Conservation (phyloP, 495 filamentous ascomycete species). For the Rusavskia elegans region DNA sequence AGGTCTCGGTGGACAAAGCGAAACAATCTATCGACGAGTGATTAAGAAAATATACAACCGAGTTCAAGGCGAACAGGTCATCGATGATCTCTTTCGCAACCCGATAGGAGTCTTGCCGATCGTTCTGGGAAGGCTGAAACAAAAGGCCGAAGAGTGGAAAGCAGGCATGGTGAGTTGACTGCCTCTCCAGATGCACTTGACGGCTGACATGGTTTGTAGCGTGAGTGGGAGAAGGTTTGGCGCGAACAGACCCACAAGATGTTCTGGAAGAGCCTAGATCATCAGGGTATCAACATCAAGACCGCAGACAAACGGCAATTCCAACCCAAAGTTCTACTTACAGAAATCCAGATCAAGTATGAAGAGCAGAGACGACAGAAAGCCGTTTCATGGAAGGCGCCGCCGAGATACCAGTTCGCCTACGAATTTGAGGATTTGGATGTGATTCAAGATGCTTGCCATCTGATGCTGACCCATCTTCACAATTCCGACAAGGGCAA, state of each 20-base stretch:
- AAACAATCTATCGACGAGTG: slow-evolving; percentile 88
- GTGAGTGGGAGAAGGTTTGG: slow-evolving; percentile 99
- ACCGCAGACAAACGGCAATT: slow-evolving; percentile 77
- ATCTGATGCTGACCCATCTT: slow-evolving; percentile 61
- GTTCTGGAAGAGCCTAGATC: slow-evolving; percentile 90
- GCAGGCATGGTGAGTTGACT: slow-evolving; percentile 46
- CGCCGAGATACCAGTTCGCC: slow-evolving; percentile 54
- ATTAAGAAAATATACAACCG: slow-evolving; percentile 96
- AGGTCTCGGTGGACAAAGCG: slow-evolving; percentile 82
- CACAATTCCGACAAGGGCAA: slow-evolving; percentile 51
- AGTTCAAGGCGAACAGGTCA: slow-evolving; percentile 66
- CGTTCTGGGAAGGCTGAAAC: slow-evolving; percentile 72
- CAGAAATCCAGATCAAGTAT: slow-evolving; percentile 71
- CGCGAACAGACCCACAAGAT: slow-evolving; percentile 79
- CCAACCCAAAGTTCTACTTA: slow-evolving; percentile 67
- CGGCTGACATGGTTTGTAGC: slow-evolving; percentile 26
- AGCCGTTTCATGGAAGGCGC: slow-evolving; percentile 38
- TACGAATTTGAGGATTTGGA: slow-evolving; percentile 59
- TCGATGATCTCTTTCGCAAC: slow-evolving; percentile 62
- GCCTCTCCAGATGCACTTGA: background rate
- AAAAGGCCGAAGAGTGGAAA: slow-evolving; percentile 94
- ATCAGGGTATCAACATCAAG: slow-evolving; percentile 79
- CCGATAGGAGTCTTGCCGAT: slow-evolving; percentile 76
- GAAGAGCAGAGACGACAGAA: slow-evolving; percentile 64
- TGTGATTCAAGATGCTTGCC: slow-evolving; percentile 66